phyloP scores from a whole-genome alignment of 1,139 yeast species.

The Candida sanyaensis region DNA sequence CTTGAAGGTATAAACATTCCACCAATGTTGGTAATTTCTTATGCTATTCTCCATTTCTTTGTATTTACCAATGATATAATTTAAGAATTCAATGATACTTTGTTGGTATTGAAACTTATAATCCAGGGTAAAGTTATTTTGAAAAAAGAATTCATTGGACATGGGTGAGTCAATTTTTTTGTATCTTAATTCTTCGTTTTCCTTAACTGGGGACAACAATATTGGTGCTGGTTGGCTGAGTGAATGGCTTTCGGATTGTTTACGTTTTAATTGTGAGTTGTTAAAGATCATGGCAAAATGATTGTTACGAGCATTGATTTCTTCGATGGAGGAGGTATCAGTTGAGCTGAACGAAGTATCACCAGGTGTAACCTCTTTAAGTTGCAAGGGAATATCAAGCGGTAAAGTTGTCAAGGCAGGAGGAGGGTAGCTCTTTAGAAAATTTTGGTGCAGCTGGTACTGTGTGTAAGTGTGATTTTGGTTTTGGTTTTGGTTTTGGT shows the following conservation, averaged over 20 bases:
- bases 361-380: conserved; percentile 6
- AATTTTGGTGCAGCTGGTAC: neutral
- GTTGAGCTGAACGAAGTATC: conserved; percentile 5
- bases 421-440: conserved; percentile 2
- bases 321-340: conserved; percentile 1
- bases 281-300: conserved; percentile 6
- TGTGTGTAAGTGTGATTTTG: neutral
- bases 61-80: conserved; percentile 11
- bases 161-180: conserved; percentile 9
- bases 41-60: conserved; percentile 12
- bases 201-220: conserved; percentile 3
- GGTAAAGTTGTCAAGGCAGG: conserved; percentile 3
- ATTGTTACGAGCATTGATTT: conserved; percentile 2
- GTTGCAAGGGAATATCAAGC: conserved; percentile 2
- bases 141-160: conserved; percentile 7
- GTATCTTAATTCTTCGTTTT: conserved; percentile 2
- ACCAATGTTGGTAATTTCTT: conserved; percentile 5
- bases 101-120: conserved; percentile 12
- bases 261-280: conserved; percentile 4
- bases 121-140: conserved; percentile 6
- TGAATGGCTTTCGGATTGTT: conserved; percentile 2
- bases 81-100: conserved; percentile 13
- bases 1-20: conserved; percentile 9
- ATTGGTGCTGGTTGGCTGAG: conserved; percentile 4
- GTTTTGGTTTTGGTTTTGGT: neutral